These are phyloP conservation scores for Aspergillus fumigatiaffinis DNA, from an alignment of 2,329 filamentous ascomycete genomes.

Conservation along the genomic window DNA sequence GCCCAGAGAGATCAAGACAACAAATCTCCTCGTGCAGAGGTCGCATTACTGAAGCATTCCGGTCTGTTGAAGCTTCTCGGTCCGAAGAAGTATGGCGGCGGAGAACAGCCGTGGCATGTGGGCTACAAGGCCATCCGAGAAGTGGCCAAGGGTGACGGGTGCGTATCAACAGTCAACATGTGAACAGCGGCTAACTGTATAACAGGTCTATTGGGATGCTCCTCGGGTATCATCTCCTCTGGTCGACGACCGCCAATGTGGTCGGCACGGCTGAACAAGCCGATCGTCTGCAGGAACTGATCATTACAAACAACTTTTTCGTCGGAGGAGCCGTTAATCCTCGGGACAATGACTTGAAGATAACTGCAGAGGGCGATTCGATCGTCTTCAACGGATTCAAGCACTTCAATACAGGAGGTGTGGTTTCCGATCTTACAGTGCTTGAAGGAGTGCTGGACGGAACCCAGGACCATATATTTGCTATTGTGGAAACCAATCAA, in stretches of 20 bases:
- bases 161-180: not conserved
- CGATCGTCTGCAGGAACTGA: conserved; percentile 53
- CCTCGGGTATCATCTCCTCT: conserved; percentile 61
- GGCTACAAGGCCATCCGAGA: conserved; percentile 59
- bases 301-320: conserved; percentile 63
- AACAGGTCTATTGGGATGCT: conserved; percentile 60
- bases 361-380: conserved; percentile 51
- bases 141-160: conserved; percentile 62
- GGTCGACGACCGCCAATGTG: conserved; percentile 59
- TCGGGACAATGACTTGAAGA: conserved; percentile 58
- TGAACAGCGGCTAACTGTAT: not conserved
- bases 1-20: conserved; percentile 48
- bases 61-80: conserved; percentile 51
- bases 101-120: conserved; percentile 51
- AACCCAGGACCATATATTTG: conserved; percentile 60
- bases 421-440: conserved; percentile 62
- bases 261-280: conserved; percentile 59
- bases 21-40: conserved; percentile 50
- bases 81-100: conserved; percentile 49
- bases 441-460: conserved; percentile 60
- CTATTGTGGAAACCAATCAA: conserved; percentile 56
- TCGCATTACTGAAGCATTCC: conserved; percentile 50
- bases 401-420: conserved; percentile 65
- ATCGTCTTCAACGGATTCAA: conserved; percentile 61
- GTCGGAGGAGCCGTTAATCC: conserved; percentile 65